Percentiles rank a stretch among this genome's conserved stretches.
phyloP scores from a whole-genome alignment of 192 early-diverging fungal genomes.

The Podila verticillata region DNA sequence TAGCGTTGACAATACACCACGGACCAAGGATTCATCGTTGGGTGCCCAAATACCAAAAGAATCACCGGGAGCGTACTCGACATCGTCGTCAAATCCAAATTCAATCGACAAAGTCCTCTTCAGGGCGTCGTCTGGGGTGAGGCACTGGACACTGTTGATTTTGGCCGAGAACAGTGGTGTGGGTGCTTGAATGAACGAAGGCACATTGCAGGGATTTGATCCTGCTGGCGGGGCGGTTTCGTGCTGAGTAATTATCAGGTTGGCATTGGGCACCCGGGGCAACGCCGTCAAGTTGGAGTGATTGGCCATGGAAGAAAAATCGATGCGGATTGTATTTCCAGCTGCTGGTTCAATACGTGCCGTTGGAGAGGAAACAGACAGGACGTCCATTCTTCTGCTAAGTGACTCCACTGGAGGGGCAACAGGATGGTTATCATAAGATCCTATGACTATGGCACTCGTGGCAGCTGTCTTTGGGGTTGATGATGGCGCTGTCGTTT shows the following conservation, averaged over 20 bases:
- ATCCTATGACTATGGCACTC: neutral
- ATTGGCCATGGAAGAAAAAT: slow-evolving; percentile 56
- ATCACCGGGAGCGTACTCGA: slow-evolving; percentile 77
- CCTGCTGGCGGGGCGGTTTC: neutral
- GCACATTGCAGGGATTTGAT: slow-evolving; percentile 13
- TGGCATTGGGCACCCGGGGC: slow-evolving; percentile 60
- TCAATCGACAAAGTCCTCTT: slow-evolving; percentile 78
- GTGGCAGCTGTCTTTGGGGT: neutral
- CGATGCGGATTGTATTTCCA: slow-evolving; percentile 51
- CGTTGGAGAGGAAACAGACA: slow-evolving; percentile 11
- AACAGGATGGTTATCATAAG: neutral
- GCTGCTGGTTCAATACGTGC: neutral
- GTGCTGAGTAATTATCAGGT: slow-evolving; percentile 51
- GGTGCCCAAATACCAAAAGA: slow-evolving; percentile 90
- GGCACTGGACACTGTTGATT: slow-evolving; percentile 61
- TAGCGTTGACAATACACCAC: slow-evolving; percentile 69
- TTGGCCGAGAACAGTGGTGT: slow-evolving; percentile 60
- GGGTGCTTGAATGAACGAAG: slow-evolving; percentile 59
- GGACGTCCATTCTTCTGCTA: slow-evolving; percentile 1
- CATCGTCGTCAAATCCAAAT: slow-evolving; percentile 59
- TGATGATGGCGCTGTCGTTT: neutral
- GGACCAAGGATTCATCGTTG: slow-evolving; percentile 79
- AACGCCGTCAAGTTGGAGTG: slow-evolving; percentile 65
- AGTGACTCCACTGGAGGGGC: slow-evolving; percentile 9
- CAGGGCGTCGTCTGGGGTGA: slow-evolving; percentile 71